Evolutionary conservation across 2,329 filamentous ascomycete genomes (phyloP), one percentile per base, ranked within the genome.

Genomic region (Gremmenia infestans): DNA sequence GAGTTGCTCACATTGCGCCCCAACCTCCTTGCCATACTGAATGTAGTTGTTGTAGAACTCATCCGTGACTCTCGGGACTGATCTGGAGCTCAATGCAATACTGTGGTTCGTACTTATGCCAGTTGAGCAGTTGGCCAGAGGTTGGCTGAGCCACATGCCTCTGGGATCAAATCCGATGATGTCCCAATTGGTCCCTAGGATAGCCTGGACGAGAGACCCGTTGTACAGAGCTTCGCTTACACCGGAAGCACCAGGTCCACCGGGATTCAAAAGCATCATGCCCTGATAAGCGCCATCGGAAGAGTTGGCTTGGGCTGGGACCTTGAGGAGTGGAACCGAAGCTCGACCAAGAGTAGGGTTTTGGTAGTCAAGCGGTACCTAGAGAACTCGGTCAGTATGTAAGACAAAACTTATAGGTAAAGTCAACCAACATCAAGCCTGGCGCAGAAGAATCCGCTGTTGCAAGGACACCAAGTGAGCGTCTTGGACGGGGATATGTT

Each of bases 101-200:
- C 25, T 43, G 12, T 36, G 35, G 32, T 8, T 9, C 12, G 35
- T 23, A 32, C 22, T 35, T 17, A 19, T 45, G n/a, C 37, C 25
- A 17, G 35, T 6, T 15, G 52, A 81, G 61, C 78, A 81, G 42
- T 79, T 74, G 11, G 78, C 67, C 8, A 76, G 64, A 0, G 78
- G 78, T 0, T 75, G 68, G 3, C 78, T 77, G 11, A 74, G 71
- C 7, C 77, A 77, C 22, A 81, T 72, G 70, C 75, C 76, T 23
- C 76, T 70, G 0, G 76, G 74, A 58, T 78, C 76, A 43, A 77
- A 78, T 7, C 74, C 72, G 37, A 78, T 67, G 39, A 78, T 61
- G 53, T 76, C 73, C 54, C 71, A 70, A 45, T 74, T 70, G 0
- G 55, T 45, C 36, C 74, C 74, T 12, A 74, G 60, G 9, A 72